Conservation (phyloP, 1,139 yeast species). For the Protomyces macrosporus region DNA sequence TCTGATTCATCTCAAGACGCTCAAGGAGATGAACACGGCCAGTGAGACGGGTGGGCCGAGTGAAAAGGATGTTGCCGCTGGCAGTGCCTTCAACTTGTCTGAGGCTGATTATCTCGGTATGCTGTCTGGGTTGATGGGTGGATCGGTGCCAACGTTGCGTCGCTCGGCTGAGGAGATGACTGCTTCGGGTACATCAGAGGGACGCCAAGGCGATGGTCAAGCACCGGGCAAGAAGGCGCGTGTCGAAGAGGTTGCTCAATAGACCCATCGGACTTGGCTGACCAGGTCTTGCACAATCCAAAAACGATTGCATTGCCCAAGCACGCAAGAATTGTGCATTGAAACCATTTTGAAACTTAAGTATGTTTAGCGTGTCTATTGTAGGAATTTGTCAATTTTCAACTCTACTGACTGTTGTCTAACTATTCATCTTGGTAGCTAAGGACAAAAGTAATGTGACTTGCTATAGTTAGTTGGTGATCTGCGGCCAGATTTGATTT, state of each 20-base stretch:
- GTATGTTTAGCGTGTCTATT: neutral
- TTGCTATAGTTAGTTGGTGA: no score
- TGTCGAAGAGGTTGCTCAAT: neutral
- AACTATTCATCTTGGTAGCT: neutral
- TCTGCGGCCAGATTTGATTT: neutral
- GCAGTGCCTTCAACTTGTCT: neutral
- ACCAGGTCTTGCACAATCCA: no score
- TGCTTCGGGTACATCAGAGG: neutral
- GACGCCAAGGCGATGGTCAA: neutral
- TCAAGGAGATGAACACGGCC: conserved; percentile 45
- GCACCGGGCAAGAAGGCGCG: neutral
- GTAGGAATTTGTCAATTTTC: no score
- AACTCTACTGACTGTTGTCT: neutral
- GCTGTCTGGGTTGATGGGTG: conserved; percentile 24
- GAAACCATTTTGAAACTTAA: neutral
- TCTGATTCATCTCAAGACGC: conserved; percentile 39
- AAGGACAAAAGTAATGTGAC: no score
- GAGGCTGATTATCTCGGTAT: conserved; percentile 24
- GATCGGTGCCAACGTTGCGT: neutral
- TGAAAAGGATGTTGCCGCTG: neutral
- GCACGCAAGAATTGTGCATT: neutral
- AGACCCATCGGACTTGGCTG: neutral
- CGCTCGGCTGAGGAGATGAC: neutral
- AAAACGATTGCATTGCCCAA: no score
- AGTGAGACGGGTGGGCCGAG: conserved; percentile 31